phyloP scores from a whole-genome alignment of 805 yeast species.

The Myxozyma geophila region DNA sequence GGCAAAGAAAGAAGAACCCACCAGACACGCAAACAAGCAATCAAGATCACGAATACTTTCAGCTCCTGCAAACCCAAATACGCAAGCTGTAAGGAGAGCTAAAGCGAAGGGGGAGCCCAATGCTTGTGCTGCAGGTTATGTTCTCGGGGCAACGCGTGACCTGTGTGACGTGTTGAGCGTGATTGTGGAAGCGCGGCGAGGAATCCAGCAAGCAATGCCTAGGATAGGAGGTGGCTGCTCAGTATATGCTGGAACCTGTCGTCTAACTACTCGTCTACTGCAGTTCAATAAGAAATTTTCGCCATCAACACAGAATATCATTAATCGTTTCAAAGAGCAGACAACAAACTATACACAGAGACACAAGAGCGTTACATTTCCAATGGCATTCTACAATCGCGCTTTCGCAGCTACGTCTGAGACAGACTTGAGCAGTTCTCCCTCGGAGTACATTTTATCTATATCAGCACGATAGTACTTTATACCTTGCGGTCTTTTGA shows the following conservation, averaged over 20 bases:
- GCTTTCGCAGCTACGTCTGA: conserved; percentile 7
- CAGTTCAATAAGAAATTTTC: neutral
- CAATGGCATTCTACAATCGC: neutral
- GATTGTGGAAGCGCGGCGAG: conserved; percentile 1
- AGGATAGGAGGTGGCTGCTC: no score
- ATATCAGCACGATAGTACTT: conserved; percentile 51
- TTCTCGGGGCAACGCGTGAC: conserved; percentile 2
- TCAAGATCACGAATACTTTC: neutral
- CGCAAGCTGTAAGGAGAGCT: neutral
- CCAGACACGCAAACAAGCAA: neutral
- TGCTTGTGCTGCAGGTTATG: neutral
- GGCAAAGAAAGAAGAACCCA: neutral
- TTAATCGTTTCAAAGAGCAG: neutral
- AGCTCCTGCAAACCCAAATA: neutral
- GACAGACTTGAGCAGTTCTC: conserved; percentile 38
- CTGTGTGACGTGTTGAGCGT: neutral
- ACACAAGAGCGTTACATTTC: neutral
- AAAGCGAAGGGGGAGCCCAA: conserved; percentile 2
- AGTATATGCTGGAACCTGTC: no score
- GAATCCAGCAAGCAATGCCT: no score
- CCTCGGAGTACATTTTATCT: conserved; percentile 55
- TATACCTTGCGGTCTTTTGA: conserved; percentile 57
- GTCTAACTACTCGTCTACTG: no score
- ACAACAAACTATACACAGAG: neutral
- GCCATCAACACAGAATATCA: neutral